Evolutionary conservation across 208 protist species (phyloP), one percentile per base, ranked within the genome.

Genomic region (Leishmania mexicana): DNA sequence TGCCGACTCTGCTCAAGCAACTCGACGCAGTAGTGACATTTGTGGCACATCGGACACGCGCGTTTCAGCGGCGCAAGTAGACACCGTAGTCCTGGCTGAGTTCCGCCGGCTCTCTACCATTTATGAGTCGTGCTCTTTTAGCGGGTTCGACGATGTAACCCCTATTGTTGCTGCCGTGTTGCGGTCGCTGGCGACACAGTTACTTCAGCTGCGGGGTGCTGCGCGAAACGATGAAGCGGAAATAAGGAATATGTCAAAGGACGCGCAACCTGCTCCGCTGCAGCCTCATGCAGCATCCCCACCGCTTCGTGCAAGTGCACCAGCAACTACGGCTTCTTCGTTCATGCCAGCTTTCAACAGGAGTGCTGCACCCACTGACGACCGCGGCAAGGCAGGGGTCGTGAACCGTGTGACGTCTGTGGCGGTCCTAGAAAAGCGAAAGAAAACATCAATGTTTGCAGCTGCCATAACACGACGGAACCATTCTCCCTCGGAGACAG

Each of bases 141-240:
- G 60, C 78, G n/a, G 83, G 75, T 83, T 87, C 31, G 78, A 83
- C 5, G 45, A 81, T 17, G 75, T 90, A 45, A 88, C 47, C 68
- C 83, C 87, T 2, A 72, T 35, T 13, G 78, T 81, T 11, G 84
- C 81, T 17, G 76, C 78, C 35, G 83, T 93, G 78, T 76, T 90
- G 10, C 90, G 85, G 0, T 91, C 86, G 7, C 72, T 93, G 28
- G 90, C 86, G 35, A 83, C 80, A 28, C 85, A 92, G 65, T 72
- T 94, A 11, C 76, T 85, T 49, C 86, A 94, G 65, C 85, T 89
- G 75, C 49, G 40, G 57, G 31, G 6, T 35, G 31, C 47, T 3
- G 21, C 75, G 21, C 38, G 13, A 42, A 28, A 68, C 17, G 57
- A 64, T 2, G 57, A 78, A 19, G 38, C 3, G 11, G 5, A 58